Evolutionary conservation across 768 basidiomycete genomes (phyloP), one percentile per base, ranked within the genome.

Genomic region (Serendipita sp.): DNA sequence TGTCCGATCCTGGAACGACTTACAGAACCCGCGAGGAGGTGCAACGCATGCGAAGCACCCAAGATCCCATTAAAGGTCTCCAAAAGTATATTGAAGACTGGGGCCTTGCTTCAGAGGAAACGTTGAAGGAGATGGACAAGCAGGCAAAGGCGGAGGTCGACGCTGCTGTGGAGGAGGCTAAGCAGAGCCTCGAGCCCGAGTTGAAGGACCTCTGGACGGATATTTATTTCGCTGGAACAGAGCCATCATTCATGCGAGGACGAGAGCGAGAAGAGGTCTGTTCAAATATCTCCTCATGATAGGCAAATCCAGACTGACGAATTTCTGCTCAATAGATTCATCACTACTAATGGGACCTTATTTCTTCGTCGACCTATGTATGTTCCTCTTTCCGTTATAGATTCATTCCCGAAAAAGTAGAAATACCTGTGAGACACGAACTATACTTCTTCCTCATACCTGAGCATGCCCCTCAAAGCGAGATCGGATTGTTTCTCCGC

Each of bases 1-100:
- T 98, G 95, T 96, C 93, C 63, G 95, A 98, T 75, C 96, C 95
- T 34, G 94, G 95, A 66, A 97, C 95, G 31, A 97, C 96, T 31
- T 98, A 99, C 83, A 90, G 94, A 68, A 97, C 92, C 3, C 89
- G 93, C 67, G 96, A 99, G 74, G 96, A 98, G 75, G 87, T 98
- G 61, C 93, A 97, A 76, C 80, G 89, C 69, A 95, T 99, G 91
- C 82, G 96, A 48, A 88, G 85, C 64, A 91, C 90, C 13, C 86
- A 92, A 71, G 95, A 97, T 71, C 90, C 93, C 17, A 97, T 98
- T 74, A 89, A 88, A 61, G 95, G 95, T 31, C 79, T 98, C 61
- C 91, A 94, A 76, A 82, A 81, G 64, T 88, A 94, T 77, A 85
- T 99, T 65, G 84, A 93, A 70, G 91, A 96, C 63, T 99, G 95